Percentiles rank a stretch among this genome's conserved stretches.
Evolutionary conservation across 169 alveolate genomes (phyloP).

Genomic region (Plasmodium gonderi): DNA sequence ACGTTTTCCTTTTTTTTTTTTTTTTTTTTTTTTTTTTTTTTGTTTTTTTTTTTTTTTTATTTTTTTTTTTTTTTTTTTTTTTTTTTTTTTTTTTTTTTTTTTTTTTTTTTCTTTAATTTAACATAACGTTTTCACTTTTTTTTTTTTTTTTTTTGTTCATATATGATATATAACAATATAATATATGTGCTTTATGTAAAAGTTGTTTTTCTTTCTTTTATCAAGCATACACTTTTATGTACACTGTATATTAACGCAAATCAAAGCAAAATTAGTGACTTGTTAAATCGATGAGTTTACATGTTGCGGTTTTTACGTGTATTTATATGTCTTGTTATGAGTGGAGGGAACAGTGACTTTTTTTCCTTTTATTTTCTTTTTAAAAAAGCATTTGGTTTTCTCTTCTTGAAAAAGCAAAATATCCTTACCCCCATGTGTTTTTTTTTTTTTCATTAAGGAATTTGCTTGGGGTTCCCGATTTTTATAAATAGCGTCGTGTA

Average conservation of each 20-base stretch:
- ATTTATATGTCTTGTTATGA: not conserved
- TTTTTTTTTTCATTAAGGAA: no score
- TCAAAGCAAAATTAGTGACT: not conserved
- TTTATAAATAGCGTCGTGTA: not conserved
- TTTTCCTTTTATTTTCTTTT: not conserved
- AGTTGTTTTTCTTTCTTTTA: not conserved
- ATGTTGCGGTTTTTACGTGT: not conserved
- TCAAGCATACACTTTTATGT: not conserved
- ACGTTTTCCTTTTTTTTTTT: not conserved
- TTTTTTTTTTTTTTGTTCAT: not conserved
- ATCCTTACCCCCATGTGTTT: not conserved
- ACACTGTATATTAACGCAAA: not conserved
- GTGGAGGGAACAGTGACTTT: not conserved
- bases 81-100: not conserved
- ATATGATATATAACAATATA: not conserved
- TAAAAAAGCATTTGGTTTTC: not conserved
- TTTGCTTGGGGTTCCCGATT: not conserved
- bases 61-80: not conserved
- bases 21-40: not conserved
- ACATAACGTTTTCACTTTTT: not conserved
- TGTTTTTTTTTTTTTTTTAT: not conserved
- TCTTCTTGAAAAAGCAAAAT: not conserved
- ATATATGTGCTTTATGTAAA: not conserved
- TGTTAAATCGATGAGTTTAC: not conserved
- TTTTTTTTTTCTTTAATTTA: not conserved